Percentiles rank a stretch among this genome's conserved stretches.
These are phyloP conservation scores for Polyrhizophydium stewartii DNA, from an alignment of 371 early-diverging fungal species.

Conservation along the genomic window DNA sequence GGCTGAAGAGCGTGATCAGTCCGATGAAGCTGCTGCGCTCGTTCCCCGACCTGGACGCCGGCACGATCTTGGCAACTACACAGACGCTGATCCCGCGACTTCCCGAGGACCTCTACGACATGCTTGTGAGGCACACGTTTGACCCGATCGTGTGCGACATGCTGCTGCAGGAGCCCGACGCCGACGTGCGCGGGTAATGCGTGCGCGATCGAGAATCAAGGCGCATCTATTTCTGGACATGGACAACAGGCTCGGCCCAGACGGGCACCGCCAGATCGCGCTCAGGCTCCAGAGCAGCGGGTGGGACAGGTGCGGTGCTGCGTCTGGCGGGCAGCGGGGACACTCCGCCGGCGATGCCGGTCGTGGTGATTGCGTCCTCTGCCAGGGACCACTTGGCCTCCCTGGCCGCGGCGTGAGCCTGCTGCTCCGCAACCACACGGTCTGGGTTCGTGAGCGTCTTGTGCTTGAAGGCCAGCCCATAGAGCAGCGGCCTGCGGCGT, in stretches of 20 bases:
- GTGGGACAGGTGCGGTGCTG: too few relatives aligned
- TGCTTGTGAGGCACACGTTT: slow-evolving; percentile 72
- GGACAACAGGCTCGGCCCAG: too few relatives aligned
- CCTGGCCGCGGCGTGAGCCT: background rate
- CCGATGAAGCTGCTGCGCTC: slow-evolving; percentile 77
- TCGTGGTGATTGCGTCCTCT: too few relatives aligned
- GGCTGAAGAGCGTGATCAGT: too few relatives aligned
- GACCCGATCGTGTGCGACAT: slow-evolving; percentile 31
- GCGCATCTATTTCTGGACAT: too few relatives aligned
- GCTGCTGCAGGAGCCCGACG: slow-evolving; percentile 1
- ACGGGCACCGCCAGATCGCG: too few relatives aligned
- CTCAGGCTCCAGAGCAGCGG: too few relatives aligned
- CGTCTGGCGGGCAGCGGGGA: too few relatives aligned
- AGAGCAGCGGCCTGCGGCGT: background rate
- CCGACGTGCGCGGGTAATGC: too few relatives aligned
- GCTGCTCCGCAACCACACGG: background rate
- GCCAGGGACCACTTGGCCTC: too few relatives aligned
- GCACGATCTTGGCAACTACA: slow-evolving; percentile 46
- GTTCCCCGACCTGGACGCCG: slow-evolving; percentile 72
- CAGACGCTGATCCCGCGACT: slow-evolving; percentile 60
- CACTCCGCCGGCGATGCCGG: too few relatives aligned
- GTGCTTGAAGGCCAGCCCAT: background rate
- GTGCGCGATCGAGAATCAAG: too few relatives aligned
- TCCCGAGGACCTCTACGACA: slow-evolving; percentile 68
- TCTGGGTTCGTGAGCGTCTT: background rate